Conservation (phyloP, 371 early-diverging fungal genomes). For the Mortierella sp. region DNA sequence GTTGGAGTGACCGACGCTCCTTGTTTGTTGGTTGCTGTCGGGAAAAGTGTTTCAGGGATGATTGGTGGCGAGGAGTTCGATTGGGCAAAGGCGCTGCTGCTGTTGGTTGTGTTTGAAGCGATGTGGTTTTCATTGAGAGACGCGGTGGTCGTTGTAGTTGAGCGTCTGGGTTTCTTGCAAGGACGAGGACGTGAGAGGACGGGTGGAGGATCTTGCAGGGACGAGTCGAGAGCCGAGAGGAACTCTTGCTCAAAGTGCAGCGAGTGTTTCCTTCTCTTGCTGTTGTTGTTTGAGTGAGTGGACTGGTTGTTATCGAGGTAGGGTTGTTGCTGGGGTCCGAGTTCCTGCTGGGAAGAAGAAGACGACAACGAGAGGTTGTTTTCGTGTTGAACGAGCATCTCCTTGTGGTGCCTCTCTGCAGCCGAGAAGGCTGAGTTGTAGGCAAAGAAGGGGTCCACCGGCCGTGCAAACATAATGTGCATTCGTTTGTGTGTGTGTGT, state of each 20-base stretch:
- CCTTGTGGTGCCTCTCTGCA: constrained; percentile 32
- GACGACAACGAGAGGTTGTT: too few species aligned
- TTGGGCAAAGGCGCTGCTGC: background rate
- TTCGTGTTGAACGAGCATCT: constrained; percentile 13
- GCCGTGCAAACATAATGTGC: constrained; percentile 39
- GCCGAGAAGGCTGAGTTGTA: constrained; percentile 32
- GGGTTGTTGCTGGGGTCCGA: background rate
- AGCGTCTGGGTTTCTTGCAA: constrained; percentile 2
- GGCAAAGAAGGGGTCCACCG: constrained; percentile 41
- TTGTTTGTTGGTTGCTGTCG: background rate
- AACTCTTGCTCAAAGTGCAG: constrained; percentile 51
- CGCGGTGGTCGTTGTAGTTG: background rate
- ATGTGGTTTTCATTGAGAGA: background rate
- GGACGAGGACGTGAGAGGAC: constrained; percentile 12
- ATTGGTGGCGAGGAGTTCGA: background rate
- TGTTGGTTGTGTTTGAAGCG: background rate
- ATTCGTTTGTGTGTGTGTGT: background rate
- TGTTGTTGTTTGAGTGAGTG: background rate
- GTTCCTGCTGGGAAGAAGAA: background rate
- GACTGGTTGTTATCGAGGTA: constrained; percentile 13
- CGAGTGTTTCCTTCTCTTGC: constrained; percentile 38
- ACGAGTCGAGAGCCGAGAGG: constrained; percentile 42
- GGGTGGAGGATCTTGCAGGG: constrained; percentile 28
- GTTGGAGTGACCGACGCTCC: background rate
- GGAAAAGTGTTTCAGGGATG: constrained; percentile 1